A percentile compares a stretch with the other conserved stretches of the same genome.
Evolutionary conservation across 2,329 filamentous ascomycete genomes (phyloP).

Genomic region (Venturia effusa): DNA sequence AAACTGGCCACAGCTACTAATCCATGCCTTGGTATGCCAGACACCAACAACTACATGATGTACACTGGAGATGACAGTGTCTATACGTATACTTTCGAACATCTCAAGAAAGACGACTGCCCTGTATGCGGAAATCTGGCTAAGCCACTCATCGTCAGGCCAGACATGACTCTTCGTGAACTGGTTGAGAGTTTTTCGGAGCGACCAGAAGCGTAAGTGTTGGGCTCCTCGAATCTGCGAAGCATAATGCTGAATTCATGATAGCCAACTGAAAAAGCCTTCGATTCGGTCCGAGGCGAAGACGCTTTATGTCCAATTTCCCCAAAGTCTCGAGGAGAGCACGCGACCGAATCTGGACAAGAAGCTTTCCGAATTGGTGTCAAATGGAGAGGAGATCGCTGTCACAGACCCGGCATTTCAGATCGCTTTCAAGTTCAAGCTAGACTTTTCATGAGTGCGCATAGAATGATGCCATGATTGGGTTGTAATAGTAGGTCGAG

Average conservation of each 20-base stretch:
- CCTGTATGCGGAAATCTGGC: slow-evolving; percentile 84
- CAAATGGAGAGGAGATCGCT: slow-evolving; percentile 77
- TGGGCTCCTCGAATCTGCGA: background rate
- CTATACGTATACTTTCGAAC: slow-evolving; percentile 95
- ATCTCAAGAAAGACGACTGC: slow-evolving; percentile 88
- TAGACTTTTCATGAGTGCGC: slow-evolving; percentile 30
- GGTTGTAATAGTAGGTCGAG: background rate
- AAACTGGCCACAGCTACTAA: slow-evolving; percentile 82
- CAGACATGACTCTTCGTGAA: slow-evolving; percentile 63
- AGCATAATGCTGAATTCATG: slow-evolving; percentile 14
- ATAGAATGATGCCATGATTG: background rate
- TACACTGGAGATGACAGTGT: slow-evolving; percentile 93
- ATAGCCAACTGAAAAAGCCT: slow-evolving; percentile 75
- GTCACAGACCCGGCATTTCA: slow-evolving; percentile 86
- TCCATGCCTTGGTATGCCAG: slow-evolving; percentile 64
- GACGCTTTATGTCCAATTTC: slow-evolving; percentile 83
- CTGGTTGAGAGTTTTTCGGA: slow-evolving; percentile 76
- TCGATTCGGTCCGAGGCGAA: slow-evolving; percentile 71
- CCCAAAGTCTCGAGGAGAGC: slow-evolving; percentile 70
- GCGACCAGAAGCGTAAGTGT: slow-evolving; percentile 58
- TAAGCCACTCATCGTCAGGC: slow-evolving; percentile 61
- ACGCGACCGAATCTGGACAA: slow-evolving; percentile 73
- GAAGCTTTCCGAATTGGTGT: slow-evolving; percentile 66
- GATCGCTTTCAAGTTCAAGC: slow-evolving; percentile 54
- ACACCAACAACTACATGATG: slow-evolving; percentile 87